Conservation (phyloP, 306 rosid genomes). For the Lupinus albus region DNA sequence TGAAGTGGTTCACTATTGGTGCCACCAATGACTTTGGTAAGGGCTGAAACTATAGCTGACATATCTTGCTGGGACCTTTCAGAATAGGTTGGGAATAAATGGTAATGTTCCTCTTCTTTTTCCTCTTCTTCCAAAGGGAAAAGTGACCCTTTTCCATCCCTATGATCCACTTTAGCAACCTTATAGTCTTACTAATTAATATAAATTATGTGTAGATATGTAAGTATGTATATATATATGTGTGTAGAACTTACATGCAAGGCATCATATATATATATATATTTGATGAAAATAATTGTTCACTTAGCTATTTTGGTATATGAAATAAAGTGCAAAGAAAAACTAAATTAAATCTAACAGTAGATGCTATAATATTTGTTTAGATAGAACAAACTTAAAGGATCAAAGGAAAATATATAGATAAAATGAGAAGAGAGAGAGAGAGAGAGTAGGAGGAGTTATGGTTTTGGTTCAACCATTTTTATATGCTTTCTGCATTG, state of each 20-base stretch:
- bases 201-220: neutral
- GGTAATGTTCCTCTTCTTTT: neutral
- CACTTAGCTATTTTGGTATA: neutral
- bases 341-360: neutral
- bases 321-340: neutral
- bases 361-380: neutral
- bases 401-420: neutral
- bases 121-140: slow-evolving; percentile 49
- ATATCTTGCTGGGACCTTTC: slow-evolving; percentile 73
- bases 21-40: slow-evolving; percentile 71
- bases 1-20: slow-evolving; percentile 26
- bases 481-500: slow-evolving; percentile 20
- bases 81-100: slow-evolving; percentile 68
- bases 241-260: neutral
- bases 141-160: slow-evolving; percentile 53
- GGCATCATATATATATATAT: neutral
- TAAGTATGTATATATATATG: neutral
- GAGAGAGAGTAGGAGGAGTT: slow-evolving; percentile 18
- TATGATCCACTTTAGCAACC: slow-evolving; percentile 46
- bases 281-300: neutral
- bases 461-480: slow-evolving; percentile 25
- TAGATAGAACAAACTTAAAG: neutral
- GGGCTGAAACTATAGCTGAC: slow-evolving; percentile 77
- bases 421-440: neutral
- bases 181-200: neutral